phyloP scores from a whole-genome alignment of 75 land plant genomes.

The Picea sitchensis region DNA sequence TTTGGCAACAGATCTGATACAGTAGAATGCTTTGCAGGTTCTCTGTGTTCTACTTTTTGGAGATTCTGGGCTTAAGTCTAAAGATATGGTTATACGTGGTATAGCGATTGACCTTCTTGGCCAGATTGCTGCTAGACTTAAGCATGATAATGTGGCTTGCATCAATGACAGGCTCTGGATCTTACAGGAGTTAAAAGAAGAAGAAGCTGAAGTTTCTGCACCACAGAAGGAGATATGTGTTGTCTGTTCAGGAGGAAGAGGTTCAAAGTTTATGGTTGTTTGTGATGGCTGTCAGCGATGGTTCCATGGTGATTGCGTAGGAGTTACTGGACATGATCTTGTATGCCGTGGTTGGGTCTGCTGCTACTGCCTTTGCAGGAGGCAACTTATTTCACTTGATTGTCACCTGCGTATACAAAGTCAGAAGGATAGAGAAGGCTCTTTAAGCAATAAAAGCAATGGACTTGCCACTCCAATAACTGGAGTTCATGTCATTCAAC shows the following conservation, averaged over 20 bases:
- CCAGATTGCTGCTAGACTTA: constrained; percentile 87
- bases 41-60: constrained; percentile 89
- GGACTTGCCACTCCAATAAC: constrained; percentile 23
- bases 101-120: constrained; percentile 95
- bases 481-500: constrained; percentile 69
- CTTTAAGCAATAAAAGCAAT: constrained; percentile 11
- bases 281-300: constrained; percentile 76
- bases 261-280: constrained; percentile 33
- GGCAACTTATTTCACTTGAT: constrained; percentile 57
- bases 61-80: constrained; percentile 83
- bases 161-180: constrained; percentile 78
- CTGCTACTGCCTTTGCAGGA: constrained; percentile 68
- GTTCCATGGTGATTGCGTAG: constrained; percentile 88
- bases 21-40: constrained; percentile 62
- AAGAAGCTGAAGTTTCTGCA: constrained; percentile 8
- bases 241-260: constrained; percentile 54
- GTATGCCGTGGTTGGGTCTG: constrained; percentile 68
- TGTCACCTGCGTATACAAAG: constrained; percentile 42
- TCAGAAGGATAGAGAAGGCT: constrained; percentile 4
- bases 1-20: constrained; percentile 2
- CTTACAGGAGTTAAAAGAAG: constrained; percentile 35
- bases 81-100: constrained; percentile 74
- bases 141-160: constrained; percentile 68
- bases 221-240: constrained; percentile 44
- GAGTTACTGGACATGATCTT: constrained; percentile 52